A percentile compares a stretch with the other conserved stretches of the same genome.
These are phyloP conservation scores for Eucalyptus sp. DNA, from an alignment of 345 rosid genomes.

Conservation along the genomic window DNA sequence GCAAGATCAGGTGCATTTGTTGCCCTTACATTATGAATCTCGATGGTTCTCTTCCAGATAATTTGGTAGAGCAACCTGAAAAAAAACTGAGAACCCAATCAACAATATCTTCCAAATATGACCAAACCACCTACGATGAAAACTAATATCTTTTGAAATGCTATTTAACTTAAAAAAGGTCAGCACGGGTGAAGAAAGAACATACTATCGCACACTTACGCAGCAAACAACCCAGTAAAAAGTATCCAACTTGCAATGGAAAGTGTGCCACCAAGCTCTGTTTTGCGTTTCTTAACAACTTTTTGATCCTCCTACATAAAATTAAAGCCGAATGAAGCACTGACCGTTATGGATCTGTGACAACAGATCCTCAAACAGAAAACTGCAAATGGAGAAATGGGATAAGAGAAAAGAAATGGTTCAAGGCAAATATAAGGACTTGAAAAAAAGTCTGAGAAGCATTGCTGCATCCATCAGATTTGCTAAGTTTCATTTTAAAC, in stretches of 20 bases:
- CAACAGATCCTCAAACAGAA: background rate
- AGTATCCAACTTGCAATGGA: conserved; percentile 96
- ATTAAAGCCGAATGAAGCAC: background rate
- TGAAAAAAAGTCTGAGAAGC: background rate
- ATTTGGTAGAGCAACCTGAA: conserved; percentile 93
- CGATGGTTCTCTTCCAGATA: conserved; percentile 70
- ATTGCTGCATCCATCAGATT: background rate
- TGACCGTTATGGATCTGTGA: background rate
- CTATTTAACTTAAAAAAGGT: background rate
- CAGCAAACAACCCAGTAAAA: conserved; percentile 80
- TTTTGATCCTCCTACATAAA: conserved; percentile 66
- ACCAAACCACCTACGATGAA: background rate
- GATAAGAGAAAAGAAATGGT: background rate
- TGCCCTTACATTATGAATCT: conserved; percentile 85
- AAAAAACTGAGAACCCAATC: conserved; percentile 29
- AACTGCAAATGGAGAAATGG: background rate
- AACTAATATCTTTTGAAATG: background rate
- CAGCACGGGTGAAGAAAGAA: background rate
- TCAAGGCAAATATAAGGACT: background rate
- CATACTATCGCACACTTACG: conserved; percentile 45
- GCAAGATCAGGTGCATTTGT: conserved; percentile 65
- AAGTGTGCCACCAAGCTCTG: conserved; percentile 87
- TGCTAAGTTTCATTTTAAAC: background rate
- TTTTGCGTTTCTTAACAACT: conserved; percentile 72
- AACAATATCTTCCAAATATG: background rate